Evolutionary conservation across 805 yeast species (phyloP).

Genomic region (Wickerhamomyces xylosicus): DNA sequence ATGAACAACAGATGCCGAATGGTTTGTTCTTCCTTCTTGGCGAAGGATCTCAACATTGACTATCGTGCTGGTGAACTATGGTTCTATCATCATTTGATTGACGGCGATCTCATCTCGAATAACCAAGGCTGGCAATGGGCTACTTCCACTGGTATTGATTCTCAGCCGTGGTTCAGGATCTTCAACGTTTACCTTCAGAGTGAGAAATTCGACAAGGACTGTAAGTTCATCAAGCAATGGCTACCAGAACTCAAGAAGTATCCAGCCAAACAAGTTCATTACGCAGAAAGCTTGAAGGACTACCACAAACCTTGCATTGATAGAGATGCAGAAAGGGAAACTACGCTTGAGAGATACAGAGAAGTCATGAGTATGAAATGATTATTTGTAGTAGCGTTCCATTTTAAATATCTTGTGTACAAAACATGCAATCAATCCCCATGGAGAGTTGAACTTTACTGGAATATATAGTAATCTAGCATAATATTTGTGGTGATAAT

Average conservation of each 20-base stretch:
- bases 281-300: conserved; percentile 21
- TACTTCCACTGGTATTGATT: conserved; percentile 41
- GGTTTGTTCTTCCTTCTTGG: conserved; percentile 41
- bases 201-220: conserved; percentile 36
- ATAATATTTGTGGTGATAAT: too few relatives aligned
- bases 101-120: conserved; percentile 44
- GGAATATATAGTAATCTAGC: too few relatives aligned
- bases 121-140: conserved; percentile 52
- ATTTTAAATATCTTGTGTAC: too few relatives aligned
- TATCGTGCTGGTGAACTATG: conserved; percentile 46
- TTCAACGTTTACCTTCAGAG: conserved; percentile 43
- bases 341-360: conserved; percentile 31
- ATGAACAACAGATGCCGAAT: conserved; percentile 45
- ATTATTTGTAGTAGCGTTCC: too few relatives aligned
- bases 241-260: conserved; percentile 32
- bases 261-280: conserved; percentile 17
- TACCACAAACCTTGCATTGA: conserved; percentile 37
- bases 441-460: too few relatives aligned
- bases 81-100: conserved; percentile 37
- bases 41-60: conserved; percentile 39
- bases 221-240: conserved; percentile 37
- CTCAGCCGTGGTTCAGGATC: conserved; percentile 47
- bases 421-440: too few relatives aligned
- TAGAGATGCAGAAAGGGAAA: conserved; percentile 29
- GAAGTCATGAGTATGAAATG: conserved; percentile 13